Conservation (phyloP, 176 grass and related monocot species). For the Chloris gayana region DNA sequence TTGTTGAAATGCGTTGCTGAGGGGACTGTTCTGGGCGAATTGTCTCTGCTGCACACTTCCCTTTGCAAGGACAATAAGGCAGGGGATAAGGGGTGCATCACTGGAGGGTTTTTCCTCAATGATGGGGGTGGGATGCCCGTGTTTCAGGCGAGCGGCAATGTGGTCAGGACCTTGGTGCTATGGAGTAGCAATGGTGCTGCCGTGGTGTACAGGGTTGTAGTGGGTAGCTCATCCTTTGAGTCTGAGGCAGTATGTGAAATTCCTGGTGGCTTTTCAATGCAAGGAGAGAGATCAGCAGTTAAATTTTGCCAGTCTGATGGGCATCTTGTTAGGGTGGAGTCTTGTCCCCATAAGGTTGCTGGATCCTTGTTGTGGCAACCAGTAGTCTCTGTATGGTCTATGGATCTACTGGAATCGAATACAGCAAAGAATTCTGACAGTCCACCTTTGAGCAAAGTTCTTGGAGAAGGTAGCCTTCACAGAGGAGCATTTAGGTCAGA, state of each 20-base stretch:
- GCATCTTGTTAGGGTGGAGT: constrained; percentile 61
- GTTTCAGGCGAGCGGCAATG: constrained; percentile 30
- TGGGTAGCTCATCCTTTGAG: constrained; percentile 52
- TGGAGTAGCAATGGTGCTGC: constrained; percentile 69
- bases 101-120: constrained; percentile 57
- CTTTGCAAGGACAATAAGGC: constrained; percentile 49
- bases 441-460: constrained; percentile 54
- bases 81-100: constrained; percentile 44
- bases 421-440: constrained; percentile 18
- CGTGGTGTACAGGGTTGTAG: constrained; percentile 62
- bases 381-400: constrained; percentile 66
- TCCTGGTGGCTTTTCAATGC: constrained; percentile 39
- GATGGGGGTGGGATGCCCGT: constrained; percentile 26
- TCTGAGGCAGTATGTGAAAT: constrained; percentile 65
- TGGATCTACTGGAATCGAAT: constrained; percentile 48
- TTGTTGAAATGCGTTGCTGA: constrained; percentile 73
- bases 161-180: constrained; percentile 53
- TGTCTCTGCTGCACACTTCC: constrained; percentile 47
- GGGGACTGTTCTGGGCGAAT: constrained; percentile 59
- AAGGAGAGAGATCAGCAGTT: constrained; percentile 40
- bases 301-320: constrained; percentile 59
- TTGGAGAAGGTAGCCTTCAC: constrained; percentile 72
- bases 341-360: constrained; percentile 43
- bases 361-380: constrained; percentile 82
- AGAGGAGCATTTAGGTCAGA: constrained; percentile 51